Evolutionary conservation across 805 yeast species (phyloP), one percentile per base, ranked within the genome.

Genomic region (Yarrowia yakushimensis): DNA sequence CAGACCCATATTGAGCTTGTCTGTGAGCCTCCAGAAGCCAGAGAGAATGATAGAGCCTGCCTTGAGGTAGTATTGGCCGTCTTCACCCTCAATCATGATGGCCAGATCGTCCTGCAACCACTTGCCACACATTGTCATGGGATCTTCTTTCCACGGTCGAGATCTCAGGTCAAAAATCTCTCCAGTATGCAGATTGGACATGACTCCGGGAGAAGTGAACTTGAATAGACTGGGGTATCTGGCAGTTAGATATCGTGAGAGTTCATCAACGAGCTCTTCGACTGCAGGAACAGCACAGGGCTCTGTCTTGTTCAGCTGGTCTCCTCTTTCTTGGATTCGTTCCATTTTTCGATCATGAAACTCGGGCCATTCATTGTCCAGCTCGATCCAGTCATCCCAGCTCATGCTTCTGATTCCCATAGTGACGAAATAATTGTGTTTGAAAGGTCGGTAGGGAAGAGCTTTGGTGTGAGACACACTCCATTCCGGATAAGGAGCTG

Each of bases 321-420:
- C 39, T 10, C 39, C 39, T 33, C 55, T 18, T 8, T 48, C 55
- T n/a, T 48, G 15, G 39, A 85, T 67, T 67, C 90, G 77, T 61
- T 76, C 71, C 46, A 81, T 65, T 70, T 85, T 86, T 45, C 80
- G 74, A 22, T 78, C 68, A 69, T 85, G 88, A 67, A 70, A 85
- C 64, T 79, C 79, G 60, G 67, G 66, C 87, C 87, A 86, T 72
- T 85, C 85, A 64, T 82, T 84, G 70, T 85, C 90, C 63, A 86
- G 75, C 69, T 85, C 86, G 65, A 85, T 81, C 90, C 90, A 85
- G 55, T 76, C 76, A 61, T 81, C 74, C 79, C 81, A 81, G 54
- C 83, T 82, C 86, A 85, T 81, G 63, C 75, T 75, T 66, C 90
- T 74, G 43, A 85, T 85, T 7, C 90, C 90, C 90, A 85, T 85